A percentile compares a stretch with the other conserved stretches of the same genome.
Evolutionary conservation across 2,329 filamentous ascomycete genomes (phyloP).

Genomic region (Hypoxylon sp.): DNA sequence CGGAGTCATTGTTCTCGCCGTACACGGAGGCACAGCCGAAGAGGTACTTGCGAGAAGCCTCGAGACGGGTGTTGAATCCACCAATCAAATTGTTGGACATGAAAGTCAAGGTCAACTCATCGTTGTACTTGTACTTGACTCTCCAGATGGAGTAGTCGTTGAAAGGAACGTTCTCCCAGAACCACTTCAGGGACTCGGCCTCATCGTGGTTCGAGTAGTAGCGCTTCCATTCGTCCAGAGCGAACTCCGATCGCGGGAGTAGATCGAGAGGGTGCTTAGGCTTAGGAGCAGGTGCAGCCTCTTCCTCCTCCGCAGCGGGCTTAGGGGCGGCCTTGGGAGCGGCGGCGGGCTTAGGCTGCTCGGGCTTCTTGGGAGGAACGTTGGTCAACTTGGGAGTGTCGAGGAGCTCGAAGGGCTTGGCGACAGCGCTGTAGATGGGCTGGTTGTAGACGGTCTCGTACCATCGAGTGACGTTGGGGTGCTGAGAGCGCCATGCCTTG

Average conservation of each 20-base stretch:
- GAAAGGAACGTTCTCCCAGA: conserved; percentile 96
- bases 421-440: conserved; percentile 87
- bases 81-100: conserved; percentile 99
- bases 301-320: conserved; percentile 67
- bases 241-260: conserved; percentile 82
- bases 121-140: conserved; percentile 98
- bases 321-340: conserved; percentile 64
- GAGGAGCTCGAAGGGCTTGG: conserved; percentile 80
- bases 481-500: conserved; percentile 84
- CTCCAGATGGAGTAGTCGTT: conserved; percentile 97
- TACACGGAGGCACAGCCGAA: conserved; percentile 93
- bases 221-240: conserved; percentile 98
- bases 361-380: conserved; percentile 81
- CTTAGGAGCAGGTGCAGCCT: conserved; percentile 76
- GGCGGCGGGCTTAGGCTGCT: conserved; percentile 63
- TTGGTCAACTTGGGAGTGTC: conserved; percentile 83
- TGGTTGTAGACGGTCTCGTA: conserved; percentile 95
- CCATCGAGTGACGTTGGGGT: conserved; percentile 93
- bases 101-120: conserved; percentile 96
- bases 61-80: conserved; percentile 97
- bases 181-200: conserved; percentile 89
- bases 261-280: conserved; percentile 95
- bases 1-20: conserved; percentile 86
- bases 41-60: conserved; percentile 97
- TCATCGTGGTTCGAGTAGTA: conserved; percentile 98